Conservation (phyloP, 805 yeast species). For the Candida chauliodis region DNA sequence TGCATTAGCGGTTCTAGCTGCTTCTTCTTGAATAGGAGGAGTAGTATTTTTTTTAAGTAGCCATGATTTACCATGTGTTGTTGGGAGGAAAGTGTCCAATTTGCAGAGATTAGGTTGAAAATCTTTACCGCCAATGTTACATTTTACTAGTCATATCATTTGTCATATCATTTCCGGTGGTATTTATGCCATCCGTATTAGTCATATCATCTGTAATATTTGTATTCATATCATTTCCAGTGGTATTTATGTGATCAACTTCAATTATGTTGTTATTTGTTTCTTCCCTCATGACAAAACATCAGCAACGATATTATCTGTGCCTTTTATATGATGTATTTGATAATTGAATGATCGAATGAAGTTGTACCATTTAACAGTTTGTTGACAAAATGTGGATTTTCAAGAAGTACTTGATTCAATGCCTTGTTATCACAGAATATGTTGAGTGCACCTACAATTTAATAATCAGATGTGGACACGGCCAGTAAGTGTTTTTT, state of each 20-base stretch:
- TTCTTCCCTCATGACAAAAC: no score
- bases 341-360: not conserved
- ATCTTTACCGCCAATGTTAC: no score
- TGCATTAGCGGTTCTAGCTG: not conserved
- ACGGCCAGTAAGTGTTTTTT: no score
- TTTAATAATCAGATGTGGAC: not conserved
- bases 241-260: no score
- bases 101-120: no score
- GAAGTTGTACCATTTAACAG: not conserved
- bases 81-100: no score
- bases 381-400: not conserved
- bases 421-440: constrained; percentile 5
- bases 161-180: no score
- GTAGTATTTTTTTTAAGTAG: not conserved
- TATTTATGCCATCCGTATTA: no score
- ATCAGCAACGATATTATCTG: not conserved
- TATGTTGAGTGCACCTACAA: constrained; percentile 1
- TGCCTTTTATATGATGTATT: not conserved
- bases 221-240: no score
- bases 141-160: no score
- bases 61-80: not conserved
- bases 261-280: no score
- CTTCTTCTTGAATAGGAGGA: not conserved
- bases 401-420: not conserved
- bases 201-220: no score